Conservation (phyloP, 1,284 basidiomycete species). For the Fomitopsis betulina region DNA sequence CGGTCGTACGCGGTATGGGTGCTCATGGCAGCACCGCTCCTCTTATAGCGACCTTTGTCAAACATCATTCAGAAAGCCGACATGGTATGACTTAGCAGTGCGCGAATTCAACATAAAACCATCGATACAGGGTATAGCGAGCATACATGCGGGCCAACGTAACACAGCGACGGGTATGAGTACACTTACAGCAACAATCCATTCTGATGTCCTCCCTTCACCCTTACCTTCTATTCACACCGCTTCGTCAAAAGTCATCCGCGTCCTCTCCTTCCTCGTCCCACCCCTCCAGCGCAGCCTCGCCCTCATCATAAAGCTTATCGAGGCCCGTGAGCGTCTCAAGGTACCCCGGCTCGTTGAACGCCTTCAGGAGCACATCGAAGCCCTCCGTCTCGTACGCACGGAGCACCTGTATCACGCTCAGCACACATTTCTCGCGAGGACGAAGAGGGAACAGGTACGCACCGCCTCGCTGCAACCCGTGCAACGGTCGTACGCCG, state of each 20-base stretch:
- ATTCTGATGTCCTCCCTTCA: neutral
- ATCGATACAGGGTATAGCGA: slow-evolving; percentile 2
- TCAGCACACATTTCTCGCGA: neutral
- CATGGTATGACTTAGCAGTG: neutral
- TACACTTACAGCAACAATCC: neutral
- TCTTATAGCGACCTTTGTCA: no score
- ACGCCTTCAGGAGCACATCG: slow-evolving; percentile 75
- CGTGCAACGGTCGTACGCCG: slow-evolving; percentile 86
- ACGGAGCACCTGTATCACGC: slow-evolving; percentile 53
- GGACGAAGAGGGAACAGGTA: neutral
- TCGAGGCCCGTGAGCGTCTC: slow-evolving; percentile 86
- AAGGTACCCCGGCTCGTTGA: slow-evolving; percentile 81
- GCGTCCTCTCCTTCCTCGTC: slow-evolving; percentile 67
- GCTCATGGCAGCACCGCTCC: no score
- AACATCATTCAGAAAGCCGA: no score
- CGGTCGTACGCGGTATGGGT: no score
- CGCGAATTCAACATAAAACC: neutral
- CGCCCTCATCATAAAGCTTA: slow-evolving; percentile 75
- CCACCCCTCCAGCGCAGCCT: slow-evolving; percentile 79
- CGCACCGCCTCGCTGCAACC: slow-evolving; percentile 81
- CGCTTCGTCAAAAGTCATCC: slow-evolving; percentile 17
- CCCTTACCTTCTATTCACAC: no score
- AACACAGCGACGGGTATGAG: neutral
- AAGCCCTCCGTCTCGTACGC: slow-evolving; percentile 78
- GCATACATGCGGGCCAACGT: no score